These are phyloP conservation scores for Cardamine chenopodiifolia DNA, from an alignment of 345 rosid species.

Conservation along the genomic window DNA sequence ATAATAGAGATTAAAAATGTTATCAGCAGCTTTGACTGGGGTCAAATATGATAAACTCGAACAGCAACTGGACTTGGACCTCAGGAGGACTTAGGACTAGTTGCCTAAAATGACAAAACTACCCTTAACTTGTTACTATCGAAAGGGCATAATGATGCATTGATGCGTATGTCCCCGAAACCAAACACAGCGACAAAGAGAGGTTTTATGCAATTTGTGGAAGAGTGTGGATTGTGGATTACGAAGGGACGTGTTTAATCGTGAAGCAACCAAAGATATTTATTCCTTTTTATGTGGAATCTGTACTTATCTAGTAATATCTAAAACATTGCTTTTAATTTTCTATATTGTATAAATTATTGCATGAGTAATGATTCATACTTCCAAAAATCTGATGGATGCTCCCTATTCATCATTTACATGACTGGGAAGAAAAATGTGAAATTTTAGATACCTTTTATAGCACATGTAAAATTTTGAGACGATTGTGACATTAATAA, in stretches of 20 bases:
- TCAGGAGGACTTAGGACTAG: background rate
- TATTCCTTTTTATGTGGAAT: slow-evolving; percentile 19
- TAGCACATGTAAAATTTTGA: background rate
- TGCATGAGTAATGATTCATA: slow-evolving; percentile 28
- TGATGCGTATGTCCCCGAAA: slow-evolving; percentile 37
- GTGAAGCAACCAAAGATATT: slow-evolving; percentile 24
- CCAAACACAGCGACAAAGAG: slow-evolving; percentile 38
- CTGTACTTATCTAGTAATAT: slow-evolving; percentile 19
- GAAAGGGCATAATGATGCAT: slow-evolving; percentile 29
- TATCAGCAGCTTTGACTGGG: slow-evolving; percentile 2
- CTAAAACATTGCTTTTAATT: slow-evolving; percentile 26
- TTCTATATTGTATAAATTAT: slow-evolving; percentile 15
- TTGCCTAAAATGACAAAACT: background rate
- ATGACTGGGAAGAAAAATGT: slow-evolving; percentile 33
- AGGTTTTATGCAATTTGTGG: slow-evolving; percentile 34
- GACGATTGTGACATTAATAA: background rate
- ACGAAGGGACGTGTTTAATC: slow-evolving; percentile 33
- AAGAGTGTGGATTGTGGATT: slow-evolving; percentile 15
- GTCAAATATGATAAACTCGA: slow-evolving; percentile 37
- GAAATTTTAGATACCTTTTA: background rate
- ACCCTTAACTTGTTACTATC: slow-evolving; percentile 30
- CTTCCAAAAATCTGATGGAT: slow-evolving; percentile 31
- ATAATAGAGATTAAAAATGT: background rate
- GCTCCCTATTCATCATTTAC: slow-evolving; percentile 31
- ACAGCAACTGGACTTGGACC: slow-evolving; percentile 32